phyloP scores from a whole-genome alignment of 2,329 filamentous ascomycete species.

The Alternaria arbusti region DNA sequence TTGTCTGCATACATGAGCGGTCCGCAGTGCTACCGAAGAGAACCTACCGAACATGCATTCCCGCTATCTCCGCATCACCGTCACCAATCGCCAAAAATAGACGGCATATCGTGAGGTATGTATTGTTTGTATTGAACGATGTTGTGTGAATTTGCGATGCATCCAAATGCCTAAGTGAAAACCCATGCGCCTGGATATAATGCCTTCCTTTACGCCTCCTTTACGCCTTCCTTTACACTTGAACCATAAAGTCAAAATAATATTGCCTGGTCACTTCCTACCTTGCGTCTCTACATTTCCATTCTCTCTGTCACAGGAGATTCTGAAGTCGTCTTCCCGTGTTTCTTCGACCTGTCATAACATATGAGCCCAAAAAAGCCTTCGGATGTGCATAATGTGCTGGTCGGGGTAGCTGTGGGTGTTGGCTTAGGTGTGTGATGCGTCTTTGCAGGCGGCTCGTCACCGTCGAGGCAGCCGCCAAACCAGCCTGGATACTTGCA shows the following conservation, averaged over 20 bases:
- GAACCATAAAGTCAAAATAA: background rate
- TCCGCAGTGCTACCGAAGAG: background rate
- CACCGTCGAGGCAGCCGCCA: constrained; percentile 58
- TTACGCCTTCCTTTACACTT: background rate
- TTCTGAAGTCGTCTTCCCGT: constrained; percentile 11
- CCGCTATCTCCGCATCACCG: background rate
- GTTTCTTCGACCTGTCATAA: constrained; percentile 29
- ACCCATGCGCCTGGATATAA: constrained; percentile 14
- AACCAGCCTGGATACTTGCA: constrained; percentile 57
- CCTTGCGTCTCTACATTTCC: constrained; percentile 28
- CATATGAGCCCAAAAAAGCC: constrained; percentile 43
- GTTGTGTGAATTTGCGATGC: background rate
- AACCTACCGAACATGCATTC: background rate
- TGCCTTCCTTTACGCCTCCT: constrained; percentile 6
- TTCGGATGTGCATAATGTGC: constrained; percentile 32
- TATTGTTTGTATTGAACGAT: background rate
- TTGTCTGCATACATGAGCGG: background rate
- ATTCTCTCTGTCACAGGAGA: constrained; percentile 26
- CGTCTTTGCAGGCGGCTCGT: constrained; percentile 48
- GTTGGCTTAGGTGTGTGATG: constrained; percentile 20
- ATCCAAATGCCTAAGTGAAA: background rate
- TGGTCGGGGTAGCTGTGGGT: constrained; percentile 17
- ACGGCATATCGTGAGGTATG: background rate
- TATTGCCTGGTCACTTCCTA: background rate
- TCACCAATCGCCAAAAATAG: background rate